These are phyloP conservation scores for Rhodosporidiobolus sp. DNA, from an alignment of 768 basidiomycete species.

Conservation along the genomic window DNA sequence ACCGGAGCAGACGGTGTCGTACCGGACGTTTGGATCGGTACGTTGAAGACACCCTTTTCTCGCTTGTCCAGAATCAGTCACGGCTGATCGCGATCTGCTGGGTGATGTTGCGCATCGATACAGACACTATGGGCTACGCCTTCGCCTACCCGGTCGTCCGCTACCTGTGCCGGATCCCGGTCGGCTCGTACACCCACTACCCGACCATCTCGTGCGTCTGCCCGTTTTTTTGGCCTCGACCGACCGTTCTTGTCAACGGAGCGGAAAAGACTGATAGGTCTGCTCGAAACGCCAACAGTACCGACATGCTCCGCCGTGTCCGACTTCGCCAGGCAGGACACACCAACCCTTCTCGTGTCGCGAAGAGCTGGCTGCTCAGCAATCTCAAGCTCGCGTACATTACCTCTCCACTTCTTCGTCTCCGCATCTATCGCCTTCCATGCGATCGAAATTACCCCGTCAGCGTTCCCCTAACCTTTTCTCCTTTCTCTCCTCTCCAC, in stretches of 20 bases:
- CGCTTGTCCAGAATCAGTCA: background rate
- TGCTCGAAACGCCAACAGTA: constrained; percentile 60
- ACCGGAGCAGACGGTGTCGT: constrained; percentile 56
- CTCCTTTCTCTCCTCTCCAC: background rate
- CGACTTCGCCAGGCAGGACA: constrained; percentile 59
- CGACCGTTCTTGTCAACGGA: background rate
- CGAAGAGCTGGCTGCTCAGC: constrained; percentile 59
- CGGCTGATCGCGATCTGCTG: background rate
- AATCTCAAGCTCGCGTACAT: constrained; percentile 64
- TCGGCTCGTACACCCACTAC: constrained; percentile 92
- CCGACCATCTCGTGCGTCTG: constrained; percentile 65
- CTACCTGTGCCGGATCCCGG: constrained; percentile 55
- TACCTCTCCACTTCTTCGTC: background rate
- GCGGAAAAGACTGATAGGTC: background rate
- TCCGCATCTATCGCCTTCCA: too few species aligned
- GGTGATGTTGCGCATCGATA: constrained; percentile 8
- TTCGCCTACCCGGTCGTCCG: constrained; percentile 81
- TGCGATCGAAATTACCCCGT: background rate
- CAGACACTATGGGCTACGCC: constrained; percentile 99
- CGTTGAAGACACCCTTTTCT: constrained; percentile 37
- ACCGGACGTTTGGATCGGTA: constrained; percentile 89
- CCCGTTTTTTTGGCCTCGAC: background rate
- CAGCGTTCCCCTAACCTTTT: background rate
- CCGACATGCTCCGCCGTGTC: constrained; percentile 85
- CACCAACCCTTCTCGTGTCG: constrained; percentile 62